A percentile compares a stretch with the other conserved stretches of the same genome.
Evolutionary conservation across 257 asterid genomes (phyloP).

Genomic region (Prunella vulgaris): DNA sequence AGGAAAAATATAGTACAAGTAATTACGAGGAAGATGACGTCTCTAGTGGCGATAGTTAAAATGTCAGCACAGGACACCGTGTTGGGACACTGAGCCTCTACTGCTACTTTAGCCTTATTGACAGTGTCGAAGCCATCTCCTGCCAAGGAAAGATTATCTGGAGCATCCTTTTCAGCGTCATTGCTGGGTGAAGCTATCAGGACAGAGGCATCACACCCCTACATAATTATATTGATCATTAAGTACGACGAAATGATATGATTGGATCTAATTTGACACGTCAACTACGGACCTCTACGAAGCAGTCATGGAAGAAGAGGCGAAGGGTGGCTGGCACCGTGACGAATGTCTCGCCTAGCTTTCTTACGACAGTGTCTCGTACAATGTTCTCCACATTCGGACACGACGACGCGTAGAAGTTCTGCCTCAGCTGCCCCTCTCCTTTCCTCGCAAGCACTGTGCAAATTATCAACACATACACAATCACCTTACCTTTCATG

Average conservation of each 20-base stretch:
- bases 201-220: slow-evolving; percentile 86
- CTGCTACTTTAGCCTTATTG: slow-evolving; percentile 61
- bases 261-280: too few relatives aligned
- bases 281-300: slow-evolving; percentile 42
- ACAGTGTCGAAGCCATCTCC: slow-evolving; percentile 81
- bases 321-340: slow-evolving; percentile 73
- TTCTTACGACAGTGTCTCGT: slow-evolving; percentile 34
- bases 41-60: slow-evolving; percentile 65
- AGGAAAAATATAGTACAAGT: too few relatives aligned
- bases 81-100: slow-evolving; percentile 63
- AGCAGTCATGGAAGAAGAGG: slow-evolving; percentile 73
- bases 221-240: neutral
- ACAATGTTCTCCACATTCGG: slow-evolving; percentile 55
- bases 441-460: slow-evolving; percentile 24
- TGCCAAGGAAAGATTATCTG: slow-evolving; percentile 66
- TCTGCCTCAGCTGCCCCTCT: slow-evolving; percentile 40
- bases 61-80: slow-evolving; percentile 73
- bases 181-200: slow-evolving; percentile 53
- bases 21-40: slow-evolving; percentile 53
- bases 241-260: too few relatives aligned
- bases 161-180: slow-evolving; percentile 60
- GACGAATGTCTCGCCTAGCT: slow-evolving; percentile 43
- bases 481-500: neutral
- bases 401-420: slow-evolving; percentile 50
- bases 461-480: slow-evolving; percentile 27